A percentile compares a stretch with the other conserved stretches of the same genome.
These are phyloP conservation scores for Chaetomium fimeti DNA, from an alignment of 495 filamentous ascomycete genomes.

Conservation along the genomic window DNA sequence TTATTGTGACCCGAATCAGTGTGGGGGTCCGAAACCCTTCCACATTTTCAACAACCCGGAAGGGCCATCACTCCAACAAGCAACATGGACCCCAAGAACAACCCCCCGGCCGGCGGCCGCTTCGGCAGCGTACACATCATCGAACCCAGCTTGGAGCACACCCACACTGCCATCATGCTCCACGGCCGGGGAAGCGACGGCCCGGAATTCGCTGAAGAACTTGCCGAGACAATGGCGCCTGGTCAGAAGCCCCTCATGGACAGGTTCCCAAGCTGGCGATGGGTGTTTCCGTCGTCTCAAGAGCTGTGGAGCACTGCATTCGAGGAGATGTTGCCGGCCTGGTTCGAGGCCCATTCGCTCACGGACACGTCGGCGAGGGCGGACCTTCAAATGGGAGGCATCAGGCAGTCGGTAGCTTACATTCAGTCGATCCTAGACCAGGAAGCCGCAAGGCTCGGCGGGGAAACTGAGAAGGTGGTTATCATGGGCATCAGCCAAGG, in stretches of 20 bases:
- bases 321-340: constrained; percentile 23
- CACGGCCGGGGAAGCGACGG: constrained; percentile 56
- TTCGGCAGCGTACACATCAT: constrained; percentile 28
- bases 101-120: background rate
- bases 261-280: constrained; percentile 28
- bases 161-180: constrained; percentile 54
- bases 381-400: constrained; percentile 45
- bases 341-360: constrained; percentile 28
- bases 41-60: no score
- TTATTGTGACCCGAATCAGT: no score
- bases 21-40: no score
- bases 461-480: constrained; percentile 25
- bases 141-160: constrained; percentile 39
- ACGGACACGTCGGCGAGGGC: constrained; percentile 24
- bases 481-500: constrained; percentile 57
- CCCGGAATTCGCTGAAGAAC: constrained; percentile 52
- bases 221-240: constrained; percentile 34
- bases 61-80: background rate
- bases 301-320: constrained; percentile 41
- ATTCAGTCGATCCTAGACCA: constrained; percentile 7
- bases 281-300: constrained; percentile 47
- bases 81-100: background rate
- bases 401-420: constrained; percentile 41
- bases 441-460: constrained; percentile 15
- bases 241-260: constrained; percentile 25